phyloP scores from a whole-genome alignment of 768 basidiomycete genomes.

The Mycena belliarum region DNA sequence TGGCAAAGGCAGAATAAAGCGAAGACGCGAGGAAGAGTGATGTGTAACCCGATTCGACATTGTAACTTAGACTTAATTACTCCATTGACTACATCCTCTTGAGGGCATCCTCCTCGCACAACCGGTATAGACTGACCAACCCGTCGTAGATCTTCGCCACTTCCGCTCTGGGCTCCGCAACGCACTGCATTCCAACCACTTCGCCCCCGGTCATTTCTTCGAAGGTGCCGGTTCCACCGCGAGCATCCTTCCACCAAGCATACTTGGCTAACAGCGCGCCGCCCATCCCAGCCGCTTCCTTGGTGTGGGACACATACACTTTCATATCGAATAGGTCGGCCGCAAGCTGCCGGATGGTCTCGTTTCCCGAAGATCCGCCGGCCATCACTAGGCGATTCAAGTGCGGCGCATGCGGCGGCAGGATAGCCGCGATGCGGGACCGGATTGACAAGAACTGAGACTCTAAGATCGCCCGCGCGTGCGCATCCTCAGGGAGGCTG shows the following conservation, averaged over 20 bases:
- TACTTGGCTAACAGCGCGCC: conserved; percentile 73
- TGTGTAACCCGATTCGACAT: neutral
- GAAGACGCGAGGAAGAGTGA: conserved; percentile 39
- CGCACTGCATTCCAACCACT: conserved; percentile 55
- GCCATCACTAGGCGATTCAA: conserved; percentile 73
- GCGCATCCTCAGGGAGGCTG: conserved; percentile 44
- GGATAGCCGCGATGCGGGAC: conserved; percentile 67
- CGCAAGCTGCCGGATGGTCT: conserved; percentile 68
- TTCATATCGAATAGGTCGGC: conserved; percentile 81
- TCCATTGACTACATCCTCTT: conserved; percentile 14
- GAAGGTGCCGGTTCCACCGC: conserved; percentile 49
- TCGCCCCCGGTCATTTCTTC: conserved; percentile 64
- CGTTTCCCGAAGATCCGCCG: conserved; percentile 78
- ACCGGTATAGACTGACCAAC: conserved; percentile 52
- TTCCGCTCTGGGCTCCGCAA: conserved; percentile 56
- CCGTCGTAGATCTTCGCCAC: conserved; percentile 51
- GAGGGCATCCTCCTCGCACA: conserved; percentile 57
- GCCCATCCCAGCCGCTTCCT: conserved; percentile 73
- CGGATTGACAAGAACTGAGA: conserved; percentile 84
- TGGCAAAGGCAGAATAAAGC: conserved; percentile 49
- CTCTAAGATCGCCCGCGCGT: conserved; percentile 79
- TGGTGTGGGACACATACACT: conserved; percentile 65
- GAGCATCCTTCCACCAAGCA: conserved; percentile 61
- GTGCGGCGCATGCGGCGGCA: conserved; percentile 54
- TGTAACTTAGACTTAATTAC: conserved; percentile 5